Base-by-base conservation (phyloP, 768 basidiomycete genomes). In the Pulveroboletus ravenelii region DNA sequence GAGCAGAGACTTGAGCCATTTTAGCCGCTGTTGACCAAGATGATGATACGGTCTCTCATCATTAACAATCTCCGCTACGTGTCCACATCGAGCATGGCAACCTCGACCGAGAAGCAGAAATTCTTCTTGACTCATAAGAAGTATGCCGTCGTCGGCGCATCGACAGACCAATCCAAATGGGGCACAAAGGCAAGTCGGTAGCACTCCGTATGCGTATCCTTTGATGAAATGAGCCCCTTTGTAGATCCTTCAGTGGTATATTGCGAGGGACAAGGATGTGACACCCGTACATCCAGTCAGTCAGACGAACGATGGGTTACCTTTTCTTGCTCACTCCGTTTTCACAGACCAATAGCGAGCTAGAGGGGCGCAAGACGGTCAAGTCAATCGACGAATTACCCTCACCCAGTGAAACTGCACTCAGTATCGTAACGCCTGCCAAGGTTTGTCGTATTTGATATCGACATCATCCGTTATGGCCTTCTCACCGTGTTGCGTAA, bases 101-200 rank as follows among this genome's bases (percentile, higher is more conserved):
- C 53, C 34, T 62, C 70, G 54, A 60, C 72, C 38, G 74, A 82
- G 51, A 78, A 78, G 50, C 70, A 75, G 57, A 68, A 64, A 38
- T 58, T 63, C 35, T 92, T 92, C 68, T 64, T 92, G 37, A 72
- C 78, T 8, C 78, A 81, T 12, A 73, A 84, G 6, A 63, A 72
- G 53, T 93, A 77, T 49, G 91, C 89, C 30, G 89, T 93, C 25
- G 80, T 89, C 13, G 90, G 91, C 20, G 89, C 89, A 5, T 91
- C 87, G 39, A 90, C 82, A 54, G 85, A 92, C 67, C 75, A 79
- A 59, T 73, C 72, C 50, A 93, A 92, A 71, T 89, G 74, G 63
- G 90, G 91, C 29, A 89, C 87, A 48, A 87, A 81, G 76, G 89
- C 75, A 37, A 31, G 66, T 23, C 10, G 6, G 3, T 1, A 5